Conservation (phyloP, 805 yeast genomes). For the Candida patagonica region DNA sequence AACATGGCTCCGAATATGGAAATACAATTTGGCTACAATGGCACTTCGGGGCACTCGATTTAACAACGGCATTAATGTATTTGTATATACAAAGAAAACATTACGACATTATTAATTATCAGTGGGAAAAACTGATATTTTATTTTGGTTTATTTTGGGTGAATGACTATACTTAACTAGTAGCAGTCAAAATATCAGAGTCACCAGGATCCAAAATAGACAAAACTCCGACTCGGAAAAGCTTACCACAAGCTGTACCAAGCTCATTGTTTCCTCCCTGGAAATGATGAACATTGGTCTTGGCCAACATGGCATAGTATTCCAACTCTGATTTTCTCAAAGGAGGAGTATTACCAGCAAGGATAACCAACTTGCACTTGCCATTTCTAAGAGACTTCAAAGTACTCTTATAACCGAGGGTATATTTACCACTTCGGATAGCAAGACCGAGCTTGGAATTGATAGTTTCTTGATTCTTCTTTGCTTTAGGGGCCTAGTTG, state of each 20-base stretch:
- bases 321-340: conserved; percentile 99
- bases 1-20: too few species aligned
- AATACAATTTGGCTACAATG: too few species aligned
- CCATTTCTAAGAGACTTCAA: conserved; percentile 98
- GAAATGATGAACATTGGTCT: conserved; percentile 97
- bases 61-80: too few species aligned
- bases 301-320: conserved; percentile 99
- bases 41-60: too few species aligned
- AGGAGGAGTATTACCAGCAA: conserved; percentile 99
- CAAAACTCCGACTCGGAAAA: conserved; percentile 98
- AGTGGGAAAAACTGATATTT: too few species aligned
- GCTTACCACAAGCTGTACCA: conserved; percentile 99
- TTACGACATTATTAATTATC: not conserved
- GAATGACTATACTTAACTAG: conserved; percentile 6
- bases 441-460: conserved; percentile 97
- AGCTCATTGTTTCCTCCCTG: conserved; percentile 99
- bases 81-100: too few species aligned
- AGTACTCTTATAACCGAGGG: conserved; percentile 99
- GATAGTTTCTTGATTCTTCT: conserved; percentile 85
- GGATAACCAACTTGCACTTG: conserved; percentile 95
- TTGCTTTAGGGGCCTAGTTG: conserved; percentile 95
- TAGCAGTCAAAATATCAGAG: conserved; percentile 77
- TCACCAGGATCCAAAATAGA: conserved; percentile 98
- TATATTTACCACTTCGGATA: conserved; percentile 98
- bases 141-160: too few species aligned